Conservation (phyloP, 768 basidiomycete genomes). For the Boletus pseudopeckii region DNA sequence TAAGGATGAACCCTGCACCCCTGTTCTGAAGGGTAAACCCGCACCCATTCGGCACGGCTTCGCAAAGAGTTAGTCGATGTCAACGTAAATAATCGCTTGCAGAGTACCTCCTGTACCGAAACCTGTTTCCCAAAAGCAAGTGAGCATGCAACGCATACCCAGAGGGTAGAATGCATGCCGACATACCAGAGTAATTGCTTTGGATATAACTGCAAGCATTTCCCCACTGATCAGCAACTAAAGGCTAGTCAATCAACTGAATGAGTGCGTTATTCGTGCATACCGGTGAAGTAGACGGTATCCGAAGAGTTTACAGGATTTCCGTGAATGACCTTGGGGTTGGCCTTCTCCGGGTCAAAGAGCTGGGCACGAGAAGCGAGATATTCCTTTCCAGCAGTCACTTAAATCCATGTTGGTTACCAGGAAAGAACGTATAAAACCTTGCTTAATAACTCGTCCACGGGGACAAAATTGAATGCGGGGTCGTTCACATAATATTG, state of each 20-base stretch:
- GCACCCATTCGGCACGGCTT: constrained; percentile 88
- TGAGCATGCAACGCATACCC: background rate
- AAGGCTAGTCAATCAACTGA: background rate
- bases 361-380: constrained; percentile 74
- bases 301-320: constrained; percentile 83
- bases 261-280: constrained; percentile 1
- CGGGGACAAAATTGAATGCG: constrained; percentile 69
- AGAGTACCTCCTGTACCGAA: constrained; percentile 82
- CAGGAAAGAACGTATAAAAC: constrained; percentile 33
- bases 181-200: constrained; percentile 78
- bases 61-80: constrained; percentile 4
- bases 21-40: constrained; percentile 97
- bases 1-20: constrained; percentile 78
- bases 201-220: constrained; percentile 89
- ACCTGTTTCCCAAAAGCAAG: constrained; percentile 38
- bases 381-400: constrained; percentile 60
- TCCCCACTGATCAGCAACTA: constrained; percentile 82
- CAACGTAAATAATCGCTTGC: background rate
- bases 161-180: background rate
- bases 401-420: background rate
- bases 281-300: constrained; percentile 91
- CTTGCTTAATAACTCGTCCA: constrained; percentile 82
- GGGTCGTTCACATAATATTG: constrained; percentile 94
- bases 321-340: constrained; percentile 68
- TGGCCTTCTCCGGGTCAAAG: constrained; percentile 67